These are phyloP conservation scores for Hymenoscyphus linearis DNA, from an alignment of 2,329 filamentous ascomycete species.

Conservation along the genomic window DNA sequence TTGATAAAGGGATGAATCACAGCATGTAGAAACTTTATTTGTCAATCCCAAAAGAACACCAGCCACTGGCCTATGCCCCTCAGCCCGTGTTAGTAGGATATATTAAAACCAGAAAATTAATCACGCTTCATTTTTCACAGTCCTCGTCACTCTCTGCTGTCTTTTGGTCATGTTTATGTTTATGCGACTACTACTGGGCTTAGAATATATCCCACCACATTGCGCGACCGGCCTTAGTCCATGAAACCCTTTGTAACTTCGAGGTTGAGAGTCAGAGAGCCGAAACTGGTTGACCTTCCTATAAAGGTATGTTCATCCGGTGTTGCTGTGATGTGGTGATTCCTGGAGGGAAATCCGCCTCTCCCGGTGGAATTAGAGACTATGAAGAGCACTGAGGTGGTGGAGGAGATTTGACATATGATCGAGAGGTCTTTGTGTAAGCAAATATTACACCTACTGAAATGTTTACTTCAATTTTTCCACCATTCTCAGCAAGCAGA, in stretches of 20 bases:
- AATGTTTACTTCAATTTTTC: conserved; percentile 15
- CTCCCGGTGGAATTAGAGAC: too few relatives aligned
- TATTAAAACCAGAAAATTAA: not conserved
- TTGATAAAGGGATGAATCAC: not conserved
- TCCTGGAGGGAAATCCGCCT: too few relatives aligned
- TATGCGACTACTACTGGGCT: conserved; percentile 39
- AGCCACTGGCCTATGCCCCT: not conserved
- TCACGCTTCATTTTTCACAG: conserved; percentile 5
- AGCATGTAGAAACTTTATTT: not conserved
- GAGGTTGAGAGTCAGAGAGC: conserved; percentile 42
- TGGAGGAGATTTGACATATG: too few relatives aligned
- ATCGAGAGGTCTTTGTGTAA: conserved; percentile 26
- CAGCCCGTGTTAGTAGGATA: not conserved
- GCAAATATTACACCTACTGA: conserved; percentile 31
- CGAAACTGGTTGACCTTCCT: conserved; percentile 41
- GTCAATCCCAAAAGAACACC: not conserved
- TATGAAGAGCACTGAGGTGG: too few relatives aligned
- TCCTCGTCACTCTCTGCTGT: conserved; percentile 4
- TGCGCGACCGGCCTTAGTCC: conserved; percentile 33
- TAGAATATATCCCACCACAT: conserved; percentile 36
- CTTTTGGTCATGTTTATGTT: conserved; percentile 31
- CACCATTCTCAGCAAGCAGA: conserved; percentile 17
- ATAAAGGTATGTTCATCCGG: conserved; percentile 41
- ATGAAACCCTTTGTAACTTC: conserved; percentile 39
- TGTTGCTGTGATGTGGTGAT: too few relatives aligned